Evolutionary conservation across 2,329 filamentous ascomycete genomes (phyloP), one percentile per base, ranked within the genome.

Genomic region (Phialophora verrucosa): DNA sequence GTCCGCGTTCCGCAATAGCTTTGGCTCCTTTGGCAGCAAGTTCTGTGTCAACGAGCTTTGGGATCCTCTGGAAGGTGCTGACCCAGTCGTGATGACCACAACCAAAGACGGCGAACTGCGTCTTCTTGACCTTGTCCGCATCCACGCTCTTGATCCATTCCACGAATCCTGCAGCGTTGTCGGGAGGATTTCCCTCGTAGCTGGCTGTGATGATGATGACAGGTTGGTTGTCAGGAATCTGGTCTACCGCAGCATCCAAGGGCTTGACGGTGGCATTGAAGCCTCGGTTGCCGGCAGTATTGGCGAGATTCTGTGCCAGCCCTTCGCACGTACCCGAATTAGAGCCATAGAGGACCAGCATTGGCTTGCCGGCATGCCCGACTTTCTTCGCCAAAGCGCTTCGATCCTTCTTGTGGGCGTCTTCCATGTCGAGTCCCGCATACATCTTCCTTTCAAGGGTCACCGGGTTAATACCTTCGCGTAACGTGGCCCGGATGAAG

Each of bases 281-380:
- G 0, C 90, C 90, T 70, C 87, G 86, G 2, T 76, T 75, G 1
- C 80, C 72, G 0, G 89, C 89, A 72, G 87, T 84, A 8, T 83
- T 80, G 0, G 87, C 88, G 11, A 92, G 75, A 31, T 85, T 81
- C 68, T 89, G 84, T 0, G 90, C 87, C 54, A 92, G 82, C 1
- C 87, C 82, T 75, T 92, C 88, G 74, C 90, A 93, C 1, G 90
- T 93, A 0, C 90, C 90, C 1, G 87, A 88, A 74, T 92, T 91
- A 20, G 88, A 90, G 2, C 91, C 91, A 73, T 91, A 93, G 51
- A 88, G 84, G 23, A 93, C 84, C n/a, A 84, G 84, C 69, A 93
- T 80, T 1, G 82, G 80, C 69, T 83, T 83, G 27, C 75, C 70
- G 17, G 55, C 38, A 11, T 29, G 35, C 17, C 35, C 55, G 12